Base-by-base conservation (phyloP, 805 yeast species). In the Ogataea polymorpha region DNA sequence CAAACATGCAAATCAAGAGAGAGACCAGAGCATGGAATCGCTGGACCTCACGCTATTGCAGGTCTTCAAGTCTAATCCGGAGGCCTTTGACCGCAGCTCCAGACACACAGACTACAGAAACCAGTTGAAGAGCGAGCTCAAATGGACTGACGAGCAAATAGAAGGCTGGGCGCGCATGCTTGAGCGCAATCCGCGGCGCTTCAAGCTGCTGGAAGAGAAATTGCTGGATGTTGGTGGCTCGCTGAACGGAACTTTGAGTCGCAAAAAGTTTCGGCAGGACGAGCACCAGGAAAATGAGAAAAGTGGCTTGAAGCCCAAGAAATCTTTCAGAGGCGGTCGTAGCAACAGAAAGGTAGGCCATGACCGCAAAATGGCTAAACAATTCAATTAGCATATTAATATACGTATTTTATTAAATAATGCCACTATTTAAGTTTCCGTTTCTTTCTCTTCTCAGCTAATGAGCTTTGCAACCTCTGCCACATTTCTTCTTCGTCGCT, bases 111-210 rank as follows among this genome's bases (percentile, higher is more conserved):
- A 67, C 31, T 62, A 56, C 8, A 68, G 96, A 38, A 62, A 66
- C 23, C 72, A 70, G 18, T 65, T 87, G 56, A 76, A 72, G 48
- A 50, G 59, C 5, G 67, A 69, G 27, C 74, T 82, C 0, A 68
- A 69, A 1, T 88, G 95, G 96, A 70, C 89, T 0, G 90, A 89
- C 61, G 96, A 88, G 55, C 96, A 87, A 58, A 78, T 91, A 35
- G 96, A 90, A 68, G 96, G 96, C 0, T 91, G 97, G 97, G 82
- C 83, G 1, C 66, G 84, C 41, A 83, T 85, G 83, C 58, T 89
- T 14, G 71, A 77, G 37, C 76, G 75, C 52, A 75, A 80, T 31
- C 88, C 93, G 1, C 68, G 70, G 32, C 69, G 85, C 42, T 81
- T 75, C 48, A 74, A 75, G 50, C 44, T 77, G 2, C 58, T 86